Base-by-base conservation (phyloP, 2,329 filamentous ascomycete genomes). In the Pseudocercospora fuligena region DNA sequence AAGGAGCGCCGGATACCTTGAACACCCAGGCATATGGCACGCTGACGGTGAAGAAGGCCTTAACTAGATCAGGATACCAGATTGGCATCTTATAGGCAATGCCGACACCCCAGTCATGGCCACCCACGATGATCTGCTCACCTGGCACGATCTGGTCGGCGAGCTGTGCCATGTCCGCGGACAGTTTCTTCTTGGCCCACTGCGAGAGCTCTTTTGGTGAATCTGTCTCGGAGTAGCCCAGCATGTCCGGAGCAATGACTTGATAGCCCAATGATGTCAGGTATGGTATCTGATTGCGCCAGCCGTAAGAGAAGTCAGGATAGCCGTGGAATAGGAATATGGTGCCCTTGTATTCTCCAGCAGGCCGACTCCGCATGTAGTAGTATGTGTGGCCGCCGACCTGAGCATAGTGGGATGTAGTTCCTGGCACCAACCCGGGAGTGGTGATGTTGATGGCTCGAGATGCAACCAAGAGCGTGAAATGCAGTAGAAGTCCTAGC, bases 21-120 rank as follows among this genome's bases (percentile, higher is more conserved):
- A 59, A 66, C 1, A 67, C 62, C 23, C 60, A 23, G 6, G 63
- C 73, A 77, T 89, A 96, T 0, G 93, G 91, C 29, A 92, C 93
- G 81, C 92, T 94, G 69, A 96, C 82, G 71, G 87, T 87, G 82
- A 96, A 93, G 70, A 97, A 82, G 72, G 88, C 89, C 56, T 85
- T 85, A 70, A 96, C 82, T 16, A 94, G 82, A 60, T 88, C 81
- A 0, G 91, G 92, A 73, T 92, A 83, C 84, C 88, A 92, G 66
- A 90, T 84, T 21, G 89, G 87, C 66, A 90, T 80, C 63, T 92
- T 87, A 85, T 91, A 94, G 61, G 90, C 89, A 31, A 93, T 82
- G 1, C 84, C 84, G 72, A 91, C 92, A 77, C 93, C 93, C 86
- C 93, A 97, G 80, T 97, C 93, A 80, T 97, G 93, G 7, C 92